Base-by-base conservation (phyloP, 73 alveolate genomes). In the Durusdinium trenchii region DNA sequence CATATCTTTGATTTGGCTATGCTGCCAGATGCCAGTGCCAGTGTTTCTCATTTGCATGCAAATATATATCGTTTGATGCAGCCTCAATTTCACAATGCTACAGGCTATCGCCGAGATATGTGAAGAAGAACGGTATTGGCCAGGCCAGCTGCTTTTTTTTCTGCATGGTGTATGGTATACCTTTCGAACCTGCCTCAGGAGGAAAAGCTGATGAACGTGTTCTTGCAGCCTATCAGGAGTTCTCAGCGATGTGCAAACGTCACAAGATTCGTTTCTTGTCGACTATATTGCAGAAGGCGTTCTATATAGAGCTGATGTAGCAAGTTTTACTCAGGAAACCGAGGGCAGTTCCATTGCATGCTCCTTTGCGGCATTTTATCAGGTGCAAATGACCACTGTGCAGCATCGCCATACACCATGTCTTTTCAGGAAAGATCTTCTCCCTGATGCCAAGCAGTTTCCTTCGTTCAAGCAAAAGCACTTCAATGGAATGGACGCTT, bases 391-490 rank as follows among this genome's bases (percentile, higher is more conserved):
- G 43, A 73, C 12, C 36, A 5, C 18, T 71, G 51, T 38, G n/a
- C 12, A 6, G n/a, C 12, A 48, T 3, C 36, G 51, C 51, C 51
- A 73, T 1, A 3, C 85, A 73, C 35, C 38, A 36, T 35, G 9
- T 18, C 18, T 5, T 16, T 16, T 35, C 9, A 87, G 95, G 95
- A 60, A 61, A 4, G 84, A 87, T 26, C 48, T 87, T 62, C n/a
- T 16, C 0, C 54, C 40, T 20, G 69, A 61, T 18, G 35, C 28
- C 10, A 0, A 48, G 0, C 4, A 46, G 0, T 87, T 32, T 48
- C 95, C 95, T 2, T 61, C 95, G 40, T 61, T 87, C n/a, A 64
- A 82, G 26, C 95, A 87, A n/a, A 87, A 87, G 40, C 95, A 87
- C 40, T 60, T 87, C 84, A 57, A 57, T 87, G 95, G 95, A 2